Conservation (phyloP, 1,284 basidiomycete genomes). For the Puccinia triticina region DNA sequence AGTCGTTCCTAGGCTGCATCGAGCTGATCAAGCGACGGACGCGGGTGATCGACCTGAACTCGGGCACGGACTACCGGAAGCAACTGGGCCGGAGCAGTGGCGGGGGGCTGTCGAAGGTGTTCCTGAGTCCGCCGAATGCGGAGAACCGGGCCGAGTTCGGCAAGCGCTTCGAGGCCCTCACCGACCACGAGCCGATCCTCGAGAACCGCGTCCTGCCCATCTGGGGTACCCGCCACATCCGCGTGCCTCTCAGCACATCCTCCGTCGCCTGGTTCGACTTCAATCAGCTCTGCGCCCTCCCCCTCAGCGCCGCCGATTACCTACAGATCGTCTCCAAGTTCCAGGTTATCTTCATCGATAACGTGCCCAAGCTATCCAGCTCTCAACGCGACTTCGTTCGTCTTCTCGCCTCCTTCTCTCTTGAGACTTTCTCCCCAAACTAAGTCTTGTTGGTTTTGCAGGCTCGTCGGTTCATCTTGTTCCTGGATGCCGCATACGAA, state of each 20-base stretch:
- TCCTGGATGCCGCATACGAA: conserved; percentile 47
- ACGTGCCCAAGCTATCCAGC: conserved; percentile 83
- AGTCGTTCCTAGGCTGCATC: conserved; percentile 94
- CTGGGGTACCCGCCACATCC: conserved; percentile 79
- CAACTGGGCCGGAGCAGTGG: conserved; percentile 73
- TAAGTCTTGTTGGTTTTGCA: conserved; percentile 24
- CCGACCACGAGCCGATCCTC: conserved; percentile 67
- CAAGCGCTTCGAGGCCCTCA: conserved; percentile 78
- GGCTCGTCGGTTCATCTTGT: conserved; percentile 48
- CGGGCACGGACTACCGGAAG: conserved; percentile 90
- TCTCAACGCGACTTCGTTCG: conserved; percentile 81
- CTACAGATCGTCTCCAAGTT: conserved; percentile 88
- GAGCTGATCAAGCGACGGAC: conserved; percentile 86
- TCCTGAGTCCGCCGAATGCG: conserved; percentile 76
- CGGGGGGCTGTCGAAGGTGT: conserved; percentile 75
- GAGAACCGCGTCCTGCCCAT: conserved; percentile 72
- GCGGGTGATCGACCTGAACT: conserved; percentile 86
- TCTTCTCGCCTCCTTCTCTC: conserved; percentile 47
- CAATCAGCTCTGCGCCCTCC: conserved; percentile 81
- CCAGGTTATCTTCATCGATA: conserved; percentile 81
- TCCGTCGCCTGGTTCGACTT: conserved; percentile 86
- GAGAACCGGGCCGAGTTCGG: conserved; percentile 72
- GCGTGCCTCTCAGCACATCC: conserved; percentile 54
- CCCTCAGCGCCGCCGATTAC: conserved; percentile 92
- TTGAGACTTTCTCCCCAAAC: background rate